A percentile compares a stretch with the other conserved stretches of the same genome.
phyloP scores from a whole-genome alignment of 306 rosid species.

The Benincasa hispida region DNA sequence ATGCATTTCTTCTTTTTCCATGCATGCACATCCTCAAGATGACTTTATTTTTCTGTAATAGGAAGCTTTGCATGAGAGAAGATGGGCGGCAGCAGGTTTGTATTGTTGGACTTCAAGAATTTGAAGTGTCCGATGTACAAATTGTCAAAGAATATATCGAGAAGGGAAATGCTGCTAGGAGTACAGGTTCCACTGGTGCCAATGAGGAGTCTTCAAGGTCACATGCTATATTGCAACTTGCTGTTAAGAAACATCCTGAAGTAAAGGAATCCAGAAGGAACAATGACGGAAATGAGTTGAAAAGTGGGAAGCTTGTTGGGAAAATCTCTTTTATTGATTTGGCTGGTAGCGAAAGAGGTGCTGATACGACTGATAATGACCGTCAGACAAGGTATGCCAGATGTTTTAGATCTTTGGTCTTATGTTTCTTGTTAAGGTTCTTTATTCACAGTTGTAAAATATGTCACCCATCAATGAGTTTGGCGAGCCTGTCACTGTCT shows the following conservation, averaged over 20 bases:
- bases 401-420: neutral
- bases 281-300: slow-evolving; percentile 72
- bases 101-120: slow-evolving; percentile 98
- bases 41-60: slow-evolving; percentile 20
- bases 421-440: neutral
- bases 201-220: slow-evolving; percentile 99
- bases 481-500: neutral
- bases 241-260: slow-evolving; percentile 73
- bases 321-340: slow-evolving; percentile 96
- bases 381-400: slow-evolving; percentile 78
- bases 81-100: slow-evolving; percentile 98
- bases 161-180: slow-evolving; percentile 87
- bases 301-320: slow-evolving; percentile 81
- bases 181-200: slow-evolving; percentile 98
- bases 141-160: slow-evolving; percentile 90
- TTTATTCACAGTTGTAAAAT: neutral
- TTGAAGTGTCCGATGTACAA: slow-evolving; percentile 94
- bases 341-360: slow-evolving; percentile 99
- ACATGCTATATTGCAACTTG: slow-evolving; percentile 93
- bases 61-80: slow-evolving; percentile 99
- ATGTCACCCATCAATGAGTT: neutral
- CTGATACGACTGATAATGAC: slow-evolving; percentile 98
- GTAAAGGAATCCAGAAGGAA: slow-evolving; percentile 67
- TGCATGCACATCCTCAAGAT: neutral
- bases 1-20: neutral